Evolutionary conservation across 208 protist species (phyloP), one percentile per base, ranked within the genome.

Genomic region (Wallacemonas sp.): DNA sequence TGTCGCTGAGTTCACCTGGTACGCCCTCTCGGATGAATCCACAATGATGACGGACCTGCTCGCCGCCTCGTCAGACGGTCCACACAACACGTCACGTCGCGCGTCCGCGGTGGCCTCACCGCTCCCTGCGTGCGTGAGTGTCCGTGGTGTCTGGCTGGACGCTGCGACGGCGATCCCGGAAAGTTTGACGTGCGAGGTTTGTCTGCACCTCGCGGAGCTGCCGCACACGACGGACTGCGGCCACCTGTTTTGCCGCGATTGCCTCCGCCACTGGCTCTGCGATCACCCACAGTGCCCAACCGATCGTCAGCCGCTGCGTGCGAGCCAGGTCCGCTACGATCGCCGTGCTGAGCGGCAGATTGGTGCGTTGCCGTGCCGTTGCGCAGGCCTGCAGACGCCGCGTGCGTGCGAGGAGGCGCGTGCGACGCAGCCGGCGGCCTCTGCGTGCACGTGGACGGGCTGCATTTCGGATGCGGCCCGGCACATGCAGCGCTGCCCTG

Each of bases 201-300:
- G 73, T 52, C 28, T 79, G 5, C 36, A 49, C 18, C 28, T 70
- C 36, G 67, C 50, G 12, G 23, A 38, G 29, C 61, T 64, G 1
- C 61, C 73, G 18, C 23, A 29, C 32, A 70, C 76, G 23, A 79
- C 73, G 11, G 67, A 79, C 42, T 79, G 73, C 38, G 73, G 73
- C 0, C 73, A 79, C 44, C 52, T 79, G 5, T 79, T 79, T 52
- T 79, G 73, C 57, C 55, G 55, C 5, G n/a, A 38, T 16, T 79
- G 73, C 67, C 57, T 79, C 44, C 4, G 3, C 42, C 20, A 16
- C 28, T 72, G 70, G 36, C 49, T 75, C 23, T 7, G 72, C 18
- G 38, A 36, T 11, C 70, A 74, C 22, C 26, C 8, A 3, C 61
- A 79, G 52, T 79, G 73, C 46, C 73, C 73, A 18, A 44, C 73